phyloP scores from a whole-genome alignment of 192 early-diverging fungal species.

The Diversispora eburnea region DNA sequence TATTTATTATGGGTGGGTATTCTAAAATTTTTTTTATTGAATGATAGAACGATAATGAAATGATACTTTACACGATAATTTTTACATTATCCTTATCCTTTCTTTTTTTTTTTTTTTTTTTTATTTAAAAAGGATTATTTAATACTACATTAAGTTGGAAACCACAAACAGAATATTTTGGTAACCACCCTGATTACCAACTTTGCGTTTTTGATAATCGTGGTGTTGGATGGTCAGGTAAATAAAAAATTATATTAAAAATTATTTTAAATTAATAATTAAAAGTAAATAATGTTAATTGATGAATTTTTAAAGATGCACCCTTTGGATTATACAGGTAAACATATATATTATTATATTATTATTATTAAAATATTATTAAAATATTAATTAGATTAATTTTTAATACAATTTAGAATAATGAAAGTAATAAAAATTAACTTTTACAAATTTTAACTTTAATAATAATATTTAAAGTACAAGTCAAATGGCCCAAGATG shows the following conservation, averaged over 20 bases:
- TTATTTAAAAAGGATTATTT: background rate
- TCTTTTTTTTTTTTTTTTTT: no score
- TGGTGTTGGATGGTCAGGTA: slow-evolving; percentile 64
- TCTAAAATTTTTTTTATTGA: slow-evolving; percentile 13
- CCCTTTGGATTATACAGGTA: slow-evolving; percentile 53
- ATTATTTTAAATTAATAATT: no score
- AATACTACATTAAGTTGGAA: background rate
- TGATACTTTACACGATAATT: no score
- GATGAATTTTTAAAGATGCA: slow-evolving; percentile 38
- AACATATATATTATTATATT: background rate
- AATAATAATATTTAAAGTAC: slow-evolving; percentile 39
- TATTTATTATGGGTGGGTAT: slow-evolving; percentile 69
- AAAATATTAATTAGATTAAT: no score
- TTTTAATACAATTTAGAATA: no score
- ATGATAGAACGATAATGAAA: background rate
- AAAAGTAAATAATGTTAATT: no score
- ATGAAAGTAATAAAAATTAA: no score
- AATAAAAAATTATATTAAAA: slow-evolving; percentile 11
- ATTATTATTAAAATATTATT: background rate
- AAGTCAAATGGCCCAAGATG: slow-evolving; percentile 77
- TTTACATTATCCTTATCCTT: no score
- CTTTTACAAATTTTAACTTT: background rate
- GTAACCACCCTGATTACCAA: slow-evolving; percentile 60
- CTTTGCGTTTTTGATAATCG: slow-evolving; percentile 83
- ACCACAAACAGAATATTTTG: slow-evolving; percentile 62